Base-by-base conservation (phyloP, 495 filamentous ascomycete genomes). In the Sabuloglossum arenarium region DNA sequence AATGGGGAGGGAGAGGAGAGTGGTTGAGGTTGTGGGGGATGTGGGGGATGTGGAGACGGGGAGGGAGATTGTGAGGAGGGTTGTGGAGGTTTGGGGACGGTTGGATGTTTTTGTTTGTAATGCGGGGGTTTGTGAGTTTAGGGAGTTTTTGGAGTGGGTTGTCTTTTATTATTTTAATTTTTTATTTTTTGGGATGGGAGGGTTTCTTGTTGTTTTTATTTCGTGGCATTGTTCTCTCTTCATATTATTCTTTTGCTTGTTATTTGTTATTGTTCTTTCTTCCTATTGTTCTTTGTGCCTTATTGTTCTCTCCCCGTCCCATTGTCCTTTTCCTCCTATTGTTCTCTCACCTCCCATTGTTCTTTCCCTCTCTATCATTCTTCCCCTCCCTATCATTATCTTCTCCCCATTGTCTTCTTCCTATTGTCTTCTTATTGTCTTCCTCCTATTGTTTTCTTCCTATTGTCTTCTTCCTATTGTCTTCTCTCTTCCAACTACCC, bases 21-120 rank as follows among this genome's bases (percentile, higher is more conserved):
- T 32, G 30, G 11, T 32, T 5, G 30, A 32, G 30, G 30, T 32
- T 4, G 30, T 32, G 11, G 30, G 30, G 11, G 30, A 32, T 32
- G 30, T 32, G 30, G 30, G 30, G 30, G 30, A 32, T 11, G 30
- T 32, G 30, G 68, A 75, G 21, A 87, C 84, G 0, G 80, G 80
- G 6, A 62, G 66, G 1, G 61, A 67, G 0, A 73, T 88, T 14
- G 74, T 87, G 23, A 56, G 68, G 19, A 68, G 71, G 55, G 78
- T 79, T 0, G 77, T 84, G 0, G 63, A 73, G 27, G 61, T 59
- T 0, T 94, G 82, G 61, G 69, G 70, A 0, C 71, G 77, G 0
- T 64, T 94, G 0, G 85, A 94, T 65, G 73, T 93, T 1, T 89
- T 88, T 66, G 82, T 95, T 1, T 83, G 79, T 67, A 95, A 95